phyloP scores from a whole-genome alignment of 148 eudicot genomes.

The Chenopodium formosanum region DNA sequence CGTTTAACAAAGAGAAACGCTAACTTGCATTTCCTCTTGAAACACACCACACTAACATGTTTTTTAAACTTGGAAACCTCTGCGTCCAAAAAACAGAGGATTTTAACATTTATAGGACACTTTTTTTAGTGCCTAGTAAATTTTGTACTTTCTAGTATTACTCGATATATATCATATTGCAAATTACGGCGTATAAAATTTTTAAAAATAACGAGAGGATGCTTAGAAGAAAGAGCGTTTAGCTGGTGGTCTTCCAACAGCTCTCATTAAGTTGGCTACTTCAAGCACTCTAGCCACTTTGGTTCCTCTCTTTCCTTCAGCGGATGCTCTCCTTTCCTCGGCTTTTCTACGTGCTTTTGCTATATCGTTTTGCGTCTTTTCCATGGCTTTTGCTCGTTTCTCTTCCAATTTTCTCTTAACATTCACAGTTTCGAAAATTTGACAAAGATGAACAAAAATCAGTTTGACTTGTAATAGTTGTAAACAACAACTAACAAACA shows the following conservation, averaged over 20 bases:
- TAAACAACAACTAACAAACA: too few species aligned
- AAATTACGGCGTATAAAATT: neutral
- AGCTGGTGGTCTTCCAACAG: constrained; percentile 73
- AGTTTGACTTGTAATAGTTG: too few species aligned
- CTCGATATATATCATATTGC: neutral
- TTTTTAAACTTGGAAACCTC: neutral
- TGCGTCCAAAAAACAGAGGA: constrained; percentile 8
- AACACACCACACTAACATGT: neutral
- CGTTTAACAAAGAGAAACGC: neutral
- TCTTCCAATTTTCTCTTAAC: constrained; percentile 87
- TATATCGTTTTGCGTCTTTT: constrained; percentile 86
- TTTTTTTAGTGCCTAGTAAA: neutral
- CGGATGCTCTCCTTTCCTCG: constrained; percentile 86
- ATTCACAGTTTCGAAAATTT: neutral
- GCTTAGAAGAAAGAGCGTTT: constrained; percentile 70
- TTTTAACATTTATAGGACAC: neutral
- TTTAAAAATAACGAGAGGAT: neutral
- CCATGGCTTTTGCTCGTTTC: constrained; percentile 78
- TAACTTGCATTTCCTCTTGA: neutral
- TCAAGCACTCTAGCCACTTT: constrained; percentile 79
- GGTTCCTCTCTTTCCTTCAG: constrained; percentile 87
- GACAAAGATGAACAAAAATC: too few species aligned
- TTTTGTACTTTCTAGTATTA: neutral
- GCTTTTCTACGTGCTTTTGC: constrained; percentile 90
- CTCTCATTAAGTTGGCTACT: constrained; percentile 71